These are phyloP conservation scores for Elsinoe necatrix DNA, from an alignment of 2,329 filamentous ascomycete genomes.

Conservation along the genomic window DNA sequence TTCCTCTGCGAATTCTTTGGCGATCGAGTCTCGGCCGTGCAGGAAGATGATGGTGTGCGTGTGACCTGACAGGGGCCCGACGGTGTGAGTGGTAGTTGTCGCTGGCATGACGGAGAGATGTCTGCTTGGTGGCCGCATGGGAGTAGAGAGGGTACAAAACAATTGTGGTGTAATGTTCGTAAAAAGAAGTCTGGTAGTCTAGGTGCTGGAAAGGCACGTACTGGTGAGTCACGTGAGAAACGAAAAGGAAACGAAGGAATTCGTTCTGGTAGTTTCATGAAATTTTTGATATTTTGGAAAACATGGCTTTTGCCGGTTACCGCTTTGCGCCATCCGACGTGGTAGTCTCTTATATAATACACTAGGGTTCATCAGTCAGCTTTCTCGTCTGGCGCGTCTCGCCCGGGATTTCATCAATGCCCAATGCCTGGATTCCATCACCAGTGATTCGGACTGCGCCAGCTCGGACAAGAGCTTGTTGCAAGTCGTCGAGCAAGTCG, in stretches of 20 bases:
- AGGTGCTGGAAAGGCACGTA: background rate
- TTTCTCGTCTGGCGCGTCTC: conserved; percentile 27
- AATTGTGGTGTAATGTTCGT: background rate
- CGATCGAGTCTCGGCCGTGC: conserved; percentile 38
- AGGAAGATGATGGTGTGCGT: conserved; percentile 42
- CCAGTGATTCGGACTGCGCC: conserved; percentile 82
- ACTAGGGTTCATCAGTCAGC: conserved; percentile 30
- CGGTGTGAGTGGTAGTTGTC: background rate
- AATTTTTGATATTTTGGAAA: background rate
- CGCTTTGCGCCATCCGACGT: conserved; percentile 2
- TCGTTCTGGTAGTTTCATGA: background rate
- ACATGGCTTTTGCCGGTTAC: conserved; percentile 6
- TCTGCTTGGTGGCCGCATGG: background rate
- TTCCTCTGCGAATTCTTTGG: conserved; percentile 34
- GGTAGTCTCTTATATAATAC: background rate
- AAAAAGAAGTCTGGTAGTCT: background rate
- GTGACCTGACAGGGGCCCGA: conserved; percentile 24
- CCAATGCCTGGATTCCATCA: conserved; percentile 65
- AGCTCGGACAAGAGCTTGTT: conserved; percentile 84
- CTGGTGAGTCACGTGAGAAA: background rate
- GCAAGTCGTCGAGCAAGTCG: conserved; percentile 88
- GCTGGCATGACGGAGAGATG: background rate
- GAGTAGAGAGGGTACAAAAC: no score
- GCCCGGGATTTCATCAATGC: conserved; percentile 22
- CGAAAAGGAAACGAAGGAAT: background rate